These are phyloP conservation scores for Paecilomyces sp. DNA, from an alignment of 2,329 filamentous ascomycete genomes.

Conservation along the genomic window DNA sequence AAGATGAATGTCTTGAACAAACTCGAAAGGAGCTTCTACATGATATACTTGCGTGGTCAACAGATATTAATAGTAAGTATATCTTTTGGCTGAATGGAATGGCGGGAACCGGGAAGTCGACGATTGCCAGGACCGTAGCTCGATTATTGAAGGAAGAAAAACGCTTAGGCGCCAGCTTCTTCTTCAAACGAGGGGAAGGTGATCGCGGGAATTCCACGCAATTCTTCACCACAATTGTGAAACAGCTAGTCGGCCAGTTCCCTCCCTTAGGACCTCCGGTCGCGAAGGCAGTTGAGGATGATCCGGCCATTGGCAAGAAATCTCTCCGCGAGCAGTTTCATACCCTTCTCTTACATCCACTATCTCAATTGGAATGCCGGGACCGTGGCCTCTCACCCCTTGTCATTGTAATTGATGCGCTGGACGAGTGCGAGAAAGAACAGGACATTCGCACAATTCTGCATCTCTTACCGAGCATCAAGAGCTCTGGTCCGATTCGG, in stretches of 20 bases:
- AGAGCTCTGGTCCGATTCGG: conserved; percentile 4
- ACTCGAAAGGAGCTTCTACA: background rate
- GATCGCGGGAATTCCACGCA: conserved; percentile 25
- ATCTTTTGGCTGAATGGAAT: background rate
- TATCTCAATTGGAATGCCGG: background rate
- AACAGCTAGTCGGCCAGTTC: conserved; percentile 19
- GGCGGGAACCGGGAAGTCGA: background rate
- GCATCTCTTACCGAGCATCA: conserved; percentile 10
- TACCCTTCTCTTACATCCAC: conserved; percentile 14
- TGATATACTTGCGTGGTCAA: background rate
- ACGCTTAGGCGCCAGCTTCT: conserved; percentile 33
- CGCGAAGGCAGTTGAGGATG: conserved; percentile 9
- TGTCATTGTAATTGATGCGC: conserved; percentile 17
- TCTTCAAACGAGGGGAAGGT: conserved; percentile 36
- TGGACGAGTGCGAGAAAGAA: conserved; percentile 20
- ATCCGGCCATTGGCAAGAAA: conserved; percentile 13
- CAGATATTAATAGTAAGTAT: background rate
- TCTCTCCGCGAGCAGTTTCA: conserved; percentile 17
- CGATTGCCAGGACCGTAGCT: conserved; percentile 11
- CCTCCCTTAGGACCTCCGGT: conserved; percentile 16
- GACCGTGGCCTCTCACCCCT: background rate
- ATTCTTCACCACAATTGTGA: conserved; percentile 28
- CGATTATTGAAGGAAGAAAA: conserved; percentile 7
- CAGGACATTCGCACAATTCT: conserved; percentile 15
- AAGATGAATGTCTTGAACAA: background rate